Evolutionary conservation across 73 alveolate species (phyloP).

Genomic region (Effrenium voratum): DNA sequence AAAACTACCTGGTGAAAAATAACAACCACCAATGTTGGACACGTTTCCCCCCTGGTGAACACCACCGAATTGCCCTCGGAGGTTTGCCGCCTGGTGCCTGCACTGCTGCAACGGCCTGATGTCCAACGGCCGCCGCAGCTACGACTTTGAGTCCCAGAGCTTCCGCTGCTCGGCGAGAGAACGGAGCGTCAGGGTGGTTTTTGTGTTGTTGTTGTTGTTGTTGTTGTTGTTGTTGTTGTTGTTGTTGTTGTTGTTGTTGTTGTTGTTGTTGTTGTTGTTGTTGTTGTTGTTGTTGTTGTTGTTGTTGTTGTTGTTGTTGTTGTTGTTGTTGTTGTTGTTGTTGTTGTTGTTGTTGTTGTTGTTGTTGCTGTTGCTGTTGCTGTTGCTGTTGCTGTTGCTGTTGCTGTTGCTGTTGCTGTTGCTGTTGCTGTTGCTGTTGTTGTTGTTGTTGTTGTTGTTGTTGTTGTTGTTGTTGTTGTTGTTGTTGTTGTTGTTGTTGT

Average conservation of each 20-base stretch:
- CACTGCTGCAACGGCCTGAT: constrained; percentile 44
- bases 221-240: background rate
- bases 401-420: background rate
- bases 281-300: background rate
- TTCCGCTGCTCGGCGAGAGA: background rate
- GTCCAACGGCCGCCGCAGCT: constrained; percentile 40
- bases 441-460: too few relatives aligned
- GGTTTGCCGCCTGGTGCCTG: constrained; percentile 40
- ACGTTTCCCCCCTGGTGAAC: too few relatives aligned
- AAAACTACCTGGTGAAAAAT: too few relatives aligned
- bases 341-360: background rate
- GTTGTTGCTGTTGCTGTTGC: background rate
- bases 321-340: background rate
- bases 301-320: background rate
- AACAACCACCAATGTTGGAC: too few relatives aligned
- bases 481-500: too few relatives aligned
- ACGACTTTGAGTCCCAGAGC: constrained; percentile 12
- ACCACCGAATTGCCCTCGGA: background rate
- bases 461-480: background rate
- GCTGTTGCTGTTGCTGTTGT: background rate
- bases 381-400: background rate
- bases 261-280: background rate
- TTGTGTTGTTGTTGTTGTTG: background rate
- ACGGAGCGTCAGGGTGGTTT: background rate
- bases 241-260: background rate